Percentiles rank a stretch among this genome's conserved stretches.
Evolutionary conservation across 345 rosid species (phyloP).

Genomic region (Lumnitzera racemosa): DNA sequence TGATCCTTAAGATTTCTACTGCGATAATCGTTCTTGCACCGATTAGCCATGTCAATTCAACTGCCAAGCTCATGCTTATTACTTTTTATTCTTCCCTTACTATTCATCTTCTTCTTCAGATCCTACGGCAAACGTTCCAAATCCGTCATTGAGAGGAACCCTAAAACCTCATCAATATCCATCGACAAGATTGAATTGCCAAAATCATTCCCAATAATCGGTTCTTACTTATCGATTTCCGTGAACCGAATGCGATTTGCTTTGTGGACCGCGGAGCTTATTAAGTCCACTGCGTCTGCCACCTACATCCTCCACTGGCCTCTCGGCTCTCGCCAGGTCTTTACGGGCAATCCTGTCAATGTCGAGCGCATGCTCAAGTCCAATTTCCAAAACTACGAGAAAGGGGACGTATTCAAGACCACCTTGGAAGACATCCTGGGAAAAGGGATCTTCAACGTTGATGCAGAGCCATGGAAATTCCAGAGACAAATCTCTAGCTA

Average conservation of each 20-base stretch:
- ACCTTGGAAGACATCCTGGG: conserved; percentile 48
- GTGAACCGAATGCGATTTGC: conserved; percentile 25
- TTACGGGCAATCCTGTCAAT: conserved; percentile 52
- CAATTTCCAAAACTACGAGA: conserved; percentile 37
- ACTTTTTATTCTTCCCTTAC: too few species aligned
- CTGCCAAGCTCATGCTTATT: too few species aligned
- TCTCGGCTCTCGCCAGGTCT: conserved; percentile 16
- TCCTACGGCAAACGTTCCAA: too few species aligned
- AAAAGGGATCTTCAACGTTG: conserved; percentile 50
- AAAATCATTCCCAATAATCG: conserved; percentile 42
- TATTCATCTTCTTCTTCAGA: too few species aligned
- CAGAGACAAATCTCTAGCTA: conserved; percentile 62
- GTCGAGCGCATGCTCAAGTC: conserved; percentile 56
- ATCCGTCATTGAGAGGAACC: too few species aligned
- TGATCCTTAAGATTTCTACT: too few species aligned
- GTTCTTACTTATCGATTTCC: conserved; percentile 20
- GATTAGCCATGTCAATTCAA: too few species aligned
- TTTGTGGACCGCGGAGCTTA: conserved; percentile 40
- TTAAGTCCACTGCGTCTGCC: conserved; percentile 35
- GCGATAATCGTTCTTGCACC: too few species aligned
- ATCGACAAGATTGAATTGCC: conserved; percentile 8
- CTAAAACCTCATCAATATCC: too few species aligned
- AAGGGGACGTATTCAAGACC: conserved; percentile 22
- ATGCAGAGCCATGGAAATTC: conserved; percentile 55
- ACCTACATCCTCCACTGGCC: conserved; percentile 29